Evolutionary conservation across 257 asterid genomes (phyloP).

Genomic region (Rauvolfia tetraphylla): DNA sequence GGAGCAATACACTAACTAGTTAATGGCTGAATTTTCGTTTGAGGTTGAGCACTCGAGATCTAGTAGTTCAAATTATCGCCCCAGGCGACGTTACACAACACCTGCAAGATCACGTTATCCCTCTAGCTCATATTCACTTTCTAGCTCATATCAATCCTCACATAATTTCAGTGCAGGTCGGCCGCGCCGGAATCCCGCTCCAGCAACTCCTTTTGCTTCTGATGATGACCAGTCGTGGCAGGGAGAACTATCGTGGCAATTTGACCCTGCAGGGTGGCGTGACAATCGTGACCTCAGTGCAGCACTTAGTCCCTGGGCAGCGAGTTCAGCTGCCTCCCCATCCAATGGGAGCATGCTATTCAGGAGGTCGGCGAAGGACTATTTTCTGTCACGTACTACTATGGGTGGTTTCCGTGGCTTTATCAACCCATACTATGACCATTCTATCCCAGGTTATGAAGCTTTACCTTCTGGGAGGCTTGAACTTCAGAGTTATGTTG

Average conservation of each 20-base stretch:
- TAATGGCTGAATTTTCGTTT: conserved; percentile 37
- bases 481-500: conserved; percentile 59
- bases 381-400: conserved; percentile 40
- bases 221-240: conserved; percentile 67
- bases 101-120: conserved; percentile 34
- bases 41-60: conserved; percentile 28
- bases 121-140: conserved; percentile 42
- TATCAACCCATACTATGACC: conserved; percentile 28
- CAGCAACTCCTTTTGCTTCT: conserved; percentile 58
- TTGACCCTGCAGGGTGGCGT: conserved; percentile 54
- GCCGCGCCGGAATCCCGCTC: conserved; percentile 34
- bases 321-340: conserved; percentile 30
- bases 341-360: conserved; percentile 38
- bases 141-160: conserved; percentile 36
- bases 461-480: conserved; percentile 41
- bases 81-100: conserved; percentile 38
- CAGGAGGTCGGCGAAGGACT: conserved; percentile 62
- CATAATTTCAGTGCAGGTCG: conserved; percentile 13
- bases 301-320: conserved; percentile 59
- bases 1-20: not conserved
- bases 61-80: not conserved
- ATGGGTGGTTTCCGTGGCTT: conserved; percentile 29
- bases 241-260: conserved; percentile 69
- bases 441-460: conserved; percentile 35
- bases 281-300: conserved; percentile 55